phyloP scores from a whole-genome alignment of 352 stramenopile genomes.

The Globisporangium rhizosaccharum region DNA sequence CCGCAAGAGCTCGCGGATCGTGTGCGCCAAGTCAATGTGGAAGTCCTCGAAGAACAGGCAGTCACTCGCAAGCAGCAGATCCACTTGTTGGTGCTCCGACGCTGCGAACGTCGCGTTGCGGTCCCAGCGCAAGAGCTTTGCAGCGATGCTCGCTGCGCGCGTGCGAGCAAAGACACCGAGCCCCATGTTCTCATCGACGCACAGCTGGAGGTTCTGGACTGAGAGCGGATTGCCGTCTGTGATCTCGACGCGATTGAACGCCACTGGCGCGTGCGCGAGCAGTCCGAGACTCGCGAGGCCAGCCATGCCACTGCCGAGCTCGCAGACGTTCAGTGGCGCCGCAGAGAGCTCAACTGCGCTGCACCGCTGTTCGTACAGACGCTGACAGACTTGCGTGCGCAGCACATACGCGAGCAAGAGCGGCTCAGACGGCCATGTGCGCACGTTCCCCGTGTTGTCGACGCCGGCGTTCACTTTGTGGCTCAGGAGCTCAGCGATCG shows the following conservation, averaged over 20 bases:
- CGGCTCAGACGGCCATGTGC: slow-evolving; percentile 79
- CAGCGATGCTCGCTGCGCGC: slow-evolving; percentile 6
- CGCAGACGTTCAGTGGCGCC: slow-evolving; percentile 41
- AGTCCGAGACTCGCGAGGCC: slow-evolving; percentile 66
- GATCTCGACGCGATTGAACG: slow-evolving; percentile 43
- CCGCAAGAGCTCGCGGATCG: slow-evolving; percentile 51
- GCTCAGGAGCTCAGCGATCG: slow-evolving; percentile 61
- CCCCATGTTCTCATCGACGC: slow-evolving; percentile 46
- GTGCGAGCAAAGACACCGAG: slow-evolving; percentile 15
- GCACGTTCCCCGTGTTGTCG: slow-evolving; percentile 87
- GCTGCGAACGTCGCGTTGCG: slow-evolving; percentile 24
- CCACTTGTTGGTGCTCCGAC: slow-evolving; percentile 46
- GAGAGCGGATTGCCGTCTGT: slow-evolving; percentile 72
- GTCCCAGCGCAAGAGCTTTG: slow-evolving; percentile 69
- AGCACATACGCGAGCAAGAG: slow-evolving; percentile 67
- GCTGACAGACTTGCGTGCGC: slow-evolving; percentile 24
- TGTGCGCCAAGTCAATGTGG: slow-evolving; percentile 67
- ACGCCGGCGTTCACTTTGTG: slow-evolving; percentile 74
- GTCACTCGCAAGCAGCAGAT: slow-evolving; percentile 79
- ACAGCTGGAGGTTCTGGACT: slow-evolving; percentile 63
- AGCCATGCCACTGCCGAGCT: slow-evolving; percentile 74
- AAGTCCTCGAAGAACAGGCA: slow-evolving; percentile 88
- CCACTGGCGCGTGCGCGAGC: slow-evolving; percentile 33
- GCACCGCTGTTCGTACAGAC: slow-evolving; percentile 13
- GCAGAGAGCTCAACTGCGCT: background rate